phyloP scores from a whole-genome alignment of 2,329 filamentous ascomycete genomes.

The Diaporthe australafricana region DNA sequence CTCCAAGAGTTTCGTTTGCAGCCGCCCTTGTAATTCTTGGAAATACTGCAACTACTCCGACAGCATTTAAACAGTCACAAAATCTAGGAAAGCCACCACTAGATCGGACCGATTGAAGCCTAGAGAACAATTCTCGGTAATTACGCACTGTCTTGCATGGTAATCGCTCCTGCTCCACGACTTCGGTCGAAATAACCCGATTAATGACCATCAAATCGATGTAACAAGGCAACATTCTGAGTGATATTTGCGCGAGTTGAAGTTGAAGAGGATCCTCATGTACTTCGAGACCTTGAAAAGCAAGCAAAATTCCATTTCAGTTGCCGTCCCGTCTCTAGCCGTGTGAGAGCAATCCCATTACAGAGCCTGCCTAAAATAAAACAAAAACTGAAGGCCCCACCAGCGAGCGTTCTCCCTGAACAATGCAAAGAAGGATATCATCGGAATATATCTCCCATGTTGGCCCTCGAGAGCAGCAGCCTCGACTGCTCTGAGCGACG shows the following conservation, averaged over 20 bases:
- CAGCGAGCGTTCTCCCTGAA: not conserved
- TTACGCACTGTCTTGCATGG: too few relatives aligned
- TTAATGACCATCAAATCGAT: too few relatives aligned
- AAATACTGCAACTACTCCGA: not conserved
- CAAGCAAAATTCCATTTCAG: not conserved
- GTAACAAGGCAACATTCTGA: too few relatives aligned
- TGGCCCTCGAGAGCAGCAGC: not conserved
- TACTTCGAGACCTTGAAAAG: not conserved
- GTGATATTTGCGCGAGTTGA: not conserved
- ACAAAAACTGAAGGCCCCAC: not conserved
- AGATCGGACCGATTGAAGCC: too few relatives aligned
- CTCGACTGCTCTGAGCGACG: not conserved
- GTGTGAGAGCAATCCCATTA: not conserved
- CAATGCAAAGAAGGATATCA: not conserved
- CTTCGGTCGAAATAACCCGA: too few relatives aligned
- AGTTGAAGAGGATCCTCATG: not conserved
- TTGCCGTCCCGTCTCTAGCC: not conserved
- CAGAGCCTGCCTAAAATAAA: not conserved
- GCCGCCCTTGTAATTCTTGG: too few relatives aligned
- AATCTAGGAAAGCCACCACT: too few relatives aligned
- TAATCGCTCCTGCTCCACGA: too few relatives aligned
- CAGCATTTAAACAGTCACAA: too few relatives aligned
- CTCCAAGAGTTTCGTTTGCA: not conserved
- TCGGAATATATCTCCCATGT: not conserved
- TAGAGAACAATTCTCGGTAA: too few relatives aligned